phyloP scores from a whole-genome alignment of 169 alveolate genomes.

The Plasmodium malariae region DNA sequence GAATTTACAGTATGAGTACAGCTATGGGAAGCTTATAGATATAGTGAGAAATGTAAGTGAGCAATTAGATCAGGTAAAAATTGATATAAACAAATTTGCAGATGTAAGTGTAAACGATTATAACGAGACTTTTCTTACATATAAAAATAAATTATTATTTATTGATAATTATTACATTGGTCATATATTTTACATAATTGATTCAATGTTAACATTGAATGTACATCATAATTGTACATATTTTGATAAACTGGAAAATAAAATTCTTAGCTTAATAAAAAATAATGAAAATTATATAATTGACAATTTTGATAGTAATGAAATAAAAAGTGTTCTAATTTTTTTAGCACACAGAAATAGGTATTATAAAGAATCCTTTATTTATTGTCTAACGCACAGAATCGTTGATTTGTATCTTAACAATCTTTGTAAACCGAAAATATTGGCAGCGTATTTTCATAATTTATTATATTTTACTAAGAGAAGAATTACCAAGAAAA shows the following conservation, averaged over 20 bases:
- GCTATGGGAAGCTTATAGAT: constrained; percentile 1
- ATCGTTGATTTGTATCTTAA: constrained; percentile 57
- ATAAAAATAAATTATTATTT: constrained; percentile 45
- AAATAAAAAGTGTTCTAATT: constrained; percentile 71
- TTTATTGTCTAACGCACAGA: constrained; percentile 60
- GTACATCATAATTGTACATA: constrained; percentile 41
- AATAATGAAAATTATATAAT: constrained; percentile 69
- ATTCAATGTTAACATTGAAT: constrained; percentile 42
- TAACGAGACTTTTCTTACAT: background rate
- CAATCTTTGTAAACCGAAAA: constrained; percentile 25
- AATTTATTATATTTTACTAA: constrained; percentile 57
- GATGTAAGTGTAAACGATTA: background rate
- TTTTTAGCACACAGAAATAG: constrained; percentile 48
- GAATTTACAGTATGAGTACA: constrained; percentile 36
- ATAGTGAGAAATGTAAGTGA: constrained; percentile 6
- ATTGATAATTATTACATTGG: constrained; percentile 66
- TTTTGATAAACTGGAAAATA: constrained; percentile 35
- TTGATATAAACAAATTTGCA: background rate
- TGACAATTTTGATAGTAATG: constrained; percentile 64
- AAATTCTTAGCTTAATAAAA: constrained; percentile 51
- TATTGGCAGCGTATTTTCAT: constrained; percentile 23
- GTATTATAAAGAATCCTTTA: constrained; percentile 55
- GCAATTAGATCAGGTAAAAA: constrained; percentile 24
- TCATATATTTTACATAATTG: constrained; percentile 46
- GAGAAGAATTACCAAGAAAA: constrained; percentile 24